Evolutionary conservation across 2,329 filamentous ascomycete genomes (phyloP).

Genomic region (Cladosporium velox): DNA sequence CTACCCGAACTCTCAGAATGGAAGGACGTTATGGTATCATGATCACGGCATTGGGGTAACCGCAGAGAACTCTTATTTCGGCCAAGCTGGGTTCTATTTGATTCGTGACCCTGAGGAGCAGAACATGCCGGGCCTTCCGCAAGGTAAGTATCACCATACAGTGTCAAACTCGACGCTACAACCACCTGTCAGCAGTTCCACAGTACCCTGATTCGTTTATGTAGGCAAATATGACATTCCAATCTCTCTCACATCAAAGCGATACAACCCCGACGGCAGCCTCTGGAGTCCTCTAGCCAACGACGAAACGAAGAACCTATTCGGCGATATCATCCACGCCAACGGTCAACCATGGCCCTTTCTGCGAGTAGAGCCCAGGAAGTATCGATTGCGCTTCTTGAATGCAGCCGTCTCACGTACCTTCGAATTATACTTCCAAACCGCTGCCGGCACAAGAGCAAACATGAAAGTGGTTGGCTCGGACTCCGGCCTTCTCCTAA

Average conservation of each 20-base stretch:
- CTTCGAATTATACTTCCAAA: conserved; percentile 52
- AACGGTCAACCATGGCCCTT: conserved; percentile 63
- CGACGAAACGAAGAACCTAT: conserved; percentile 45
- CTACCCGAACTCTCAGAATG: conserved; percentile 59
- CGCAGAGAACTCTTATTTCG: conserved; percentile 53
- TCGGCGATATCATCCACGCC: conserved; percentile 60
- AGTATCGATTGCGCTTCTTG: conserved; percentile 60
- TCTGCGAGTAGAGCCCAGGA: conserved; percentile 59
- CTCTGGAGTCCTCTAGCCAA: conserved; percentile 51
- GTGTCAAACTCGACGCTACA: neutral
- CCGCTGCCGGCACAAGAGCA: conserved; percentile 38
- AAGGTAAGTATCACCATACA: neutral
- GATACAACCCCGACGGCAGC: conserved; percentile 54
- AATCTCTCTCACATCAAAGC: conserved; percentile 53
- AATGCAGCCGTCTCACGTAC: conserved; percentile 52
- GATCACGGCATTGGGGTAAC: conserved; percentile 43
- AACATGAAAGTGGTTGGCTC: conserved; percentile 57
- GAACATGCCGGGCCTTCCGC: conserved; percentile 50
- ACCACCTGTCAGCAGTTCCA: neutral
- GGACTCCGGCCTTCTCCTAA: conserved; percentile 54
- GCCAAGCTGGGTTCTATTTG: conserved; percentile 60
- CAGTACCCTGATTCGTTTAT: neutral
- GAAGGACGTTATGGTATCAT: conserved; percentile 61
- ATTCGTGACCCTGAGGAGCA: conserved; percentile 54
- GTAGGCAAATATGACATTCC: conserved; percentile 55